These are phyloP conservation scores for Arabidopsis suecica DNA, from an alignment of 345 rosid species.

Conservation along the genomic window DNA sequence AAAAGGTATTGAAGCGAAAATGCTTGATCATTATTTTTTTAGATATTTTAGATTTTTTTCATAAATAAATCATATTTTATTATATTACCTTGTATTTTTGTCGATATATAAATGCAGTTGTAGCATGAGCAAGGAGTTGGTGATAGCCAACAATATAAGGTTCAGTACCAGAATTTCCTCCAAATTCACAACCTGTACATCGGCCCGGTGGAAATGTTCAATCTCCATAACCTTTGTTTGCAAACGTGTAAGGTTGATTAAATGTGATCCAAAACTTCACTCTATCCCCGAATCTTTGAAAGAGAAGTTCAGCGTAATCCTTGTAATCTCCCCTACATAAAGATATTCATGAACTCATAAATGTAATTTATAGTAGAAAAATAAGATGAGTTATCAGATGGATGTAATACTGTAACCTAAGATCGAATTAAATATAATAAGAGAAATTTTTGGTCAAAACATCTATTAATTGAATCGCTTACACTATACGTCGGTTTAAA, in stretches of 20 bases:
- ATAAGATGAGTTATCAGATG: too few species aligned
- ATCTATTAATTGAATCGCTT: neutral
- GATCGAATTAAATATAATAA: neutral
- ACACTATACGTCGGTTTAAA: neutral
- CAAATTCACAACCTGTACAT: conserved; percentile 1
- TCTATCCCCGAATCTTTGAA: conserved; percentile 56
- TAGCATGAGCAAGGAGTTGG: conserved; percentile 57
- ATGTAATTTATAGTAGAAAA: neutral
- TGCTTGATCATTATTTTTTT: too few species aligned
- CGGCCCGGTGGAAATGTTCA: neutral
- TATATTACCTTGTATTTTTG: conserved; percentile 28
- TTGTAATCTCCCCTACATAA: conserved; percentile 4
- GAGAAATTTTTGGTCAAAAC: neutral
- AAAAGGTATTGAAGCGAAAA: too few species aligned
- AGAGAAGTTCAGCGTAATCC: conserved; percentile 50
- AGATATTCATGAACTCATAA: neutral
- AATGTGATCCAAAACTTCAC: conserved; percentile 32
- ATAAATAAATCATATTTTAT: neutral
- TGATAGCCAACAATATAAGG: neutral
- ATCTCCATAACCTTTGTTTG: neutral
- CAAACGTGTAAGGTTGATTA: neutral
- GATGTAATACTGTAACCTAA: too few species aligned
- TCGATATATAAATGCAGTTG: conserved; percentile 38
- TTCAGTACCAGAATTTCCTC: neutral
- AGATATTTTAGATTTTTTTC: neutral